phyloP scores from a whole-genome alignment of 352 stramenopile genomes.

The Globisporangium abappressorium region DNA sequence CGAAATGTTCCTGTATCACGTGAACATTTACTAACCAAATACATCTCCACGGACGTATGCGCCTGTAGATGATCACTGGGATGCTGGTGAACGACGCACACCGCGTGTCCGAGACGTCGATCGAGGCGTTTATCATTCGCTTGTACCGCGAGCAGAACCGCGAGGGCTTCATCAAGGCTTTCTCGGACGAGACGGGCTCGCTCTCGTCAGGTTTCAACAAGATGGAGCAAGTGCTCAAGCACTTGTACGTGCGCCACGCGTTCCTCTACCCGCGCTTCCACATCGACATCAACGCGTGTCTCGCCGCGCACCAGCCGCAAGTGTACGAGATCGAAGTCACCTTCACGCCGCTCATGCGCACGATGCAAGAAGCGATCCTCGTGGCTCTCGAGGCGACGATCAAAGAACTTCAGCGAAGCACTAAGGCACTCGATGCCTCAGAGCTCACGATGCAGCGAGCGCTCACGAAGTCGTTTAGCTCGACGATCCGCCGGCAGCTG shows the following conservation, averaged over 20 bases:
- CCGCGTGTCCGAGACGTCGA: constrained; percentile 91
- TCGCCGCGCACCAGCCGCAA: constrained; percentile 84
- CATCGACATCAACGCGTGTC: constrained; percentile 79
- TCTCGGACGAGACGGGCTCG: constrained; percentile 91
- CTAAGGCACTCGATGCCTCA: constrained; percentile 73
- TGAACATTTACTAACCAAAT: too few relatives aligned
- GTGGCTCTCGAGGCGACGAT: constrained; percentile 93
- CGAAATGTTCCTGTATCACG: too few relatives aligned
- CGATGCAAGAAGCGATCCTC: constrained; percentile 93
- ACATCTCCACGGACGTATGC: too few relatives aligned
- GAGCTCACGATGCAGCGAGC: constrained; percentile 93
- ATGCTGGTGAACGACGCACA: constrained; percentile 94
- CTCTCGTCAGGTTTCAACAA: constrained; percentile 93
- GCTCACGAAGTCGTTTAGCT: constrained; percentile 80
- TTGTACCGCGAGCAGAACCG: constrained; percentile 90
- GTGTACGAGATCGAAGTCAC: constrained; percentile 94
- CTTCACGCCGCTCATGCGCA: constrained; percentile 90
- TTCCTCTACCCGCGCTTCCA: constrained; percentile 97
- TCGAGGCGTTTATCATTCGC: constrained; percentile 96
- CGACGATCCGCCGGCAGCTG: constrained; percentile 85
- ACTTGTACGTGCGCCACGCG: constrained; percentile 90
- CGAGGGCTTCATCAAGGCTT: constrained; percentile 95
- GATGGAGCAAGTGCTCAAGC: constrained; percentile 94
- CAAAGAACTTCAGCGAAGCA: constrained; percentile 90
- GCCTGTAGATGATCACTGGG: constrained; percentile 75